Evolutionary conservation across 2,329 filamentous ascomycete genomes (phyloP).

Genomic region (Ceratocystis diversiconidia): DNA sequence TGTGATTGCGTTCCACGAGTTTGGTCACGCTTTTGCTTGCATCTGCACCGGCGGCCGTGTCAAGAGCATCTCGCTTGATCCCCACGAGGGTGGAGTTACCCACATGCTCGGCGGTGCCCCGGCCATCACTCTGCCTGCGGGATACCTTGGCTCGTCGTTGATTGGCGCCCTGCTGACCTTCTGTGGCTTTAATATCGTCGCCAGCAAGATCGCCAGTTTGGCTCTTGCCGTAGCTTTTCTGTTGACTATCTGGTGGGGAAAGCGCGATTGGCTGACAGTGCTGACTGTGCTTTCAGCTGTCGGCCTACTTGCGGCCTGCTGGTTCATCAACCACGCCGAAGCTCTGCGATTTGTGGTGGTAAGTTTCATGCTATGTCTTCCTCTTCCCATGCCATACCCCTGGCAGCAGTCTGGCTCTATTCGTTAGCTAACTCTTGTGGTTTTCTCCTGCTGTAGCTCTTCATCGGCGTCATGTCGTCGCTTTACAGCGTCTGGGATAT

Average conservation of each 20-base stretch:
- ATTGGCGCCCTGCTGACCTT: constrained; percentile 67
- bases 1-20: constrained; percentile 70
- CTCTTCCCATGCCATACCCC: not conserved
- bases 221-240: constrained; percentile 60
- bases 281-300: constrained; percentile 55
- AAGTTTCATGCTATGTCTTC: constrained; percentile 23
- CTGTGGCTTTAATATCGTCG: constrained; percentile 68
- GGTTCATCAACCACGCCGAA: constrained; percentile 68
- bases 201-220: constrained; percentile 64
- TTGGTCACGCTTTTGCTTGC: constrained; percentile 60
- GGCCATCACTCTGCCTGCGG: constrained; percentile 59
- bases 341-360: constrained; percentile 57
- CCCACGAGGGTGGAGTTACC: constrained; percentile 62
- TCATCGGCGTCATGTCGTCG: constrained; percentile 70
- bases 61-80: constrained; percentile 44
- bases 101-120: constrained; percentile 60
- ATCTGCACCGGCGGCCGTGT: constrained; percentile 59
- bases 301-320: constrained; percentile 56
- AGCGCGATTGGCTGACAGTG: constrained; percentile 65
- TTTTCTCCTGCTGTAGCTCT: constrained; percentile 34
- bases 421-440: not conserved
- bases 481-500: constrained; percentile 78
- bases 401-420: not conserved
- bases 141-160: constrained; percentile 62
- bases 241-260: constrained; percentile 69